These are phyloP conservation scores for Venturia carpophila DNA, from an alignment of 2,329 filamentous ascomycete species.

Conservation along the genomic window DNA sequence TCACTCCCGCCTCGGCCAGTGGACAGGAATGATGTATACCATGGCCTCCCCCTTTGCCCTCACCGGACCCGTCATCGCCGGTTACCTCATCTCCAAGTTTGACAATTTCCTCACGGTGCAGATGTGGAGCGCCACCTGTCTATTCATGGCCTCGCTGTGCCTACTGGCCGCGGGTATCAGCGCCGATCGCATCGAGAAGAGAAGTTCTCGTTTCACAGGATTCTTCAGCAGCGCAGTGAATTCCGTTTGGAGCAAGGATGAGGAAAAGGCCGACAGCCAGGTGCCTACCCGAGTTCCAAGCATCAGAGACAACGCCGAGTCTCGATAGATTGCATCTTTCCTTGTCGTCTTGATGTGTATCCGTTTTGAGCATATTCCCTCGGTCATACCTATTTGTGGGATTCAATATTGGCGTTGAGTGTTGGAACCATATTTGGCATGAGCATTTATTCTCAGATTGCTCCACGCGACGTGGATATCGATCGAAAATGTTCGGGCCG, in stretches of 20 bases:
- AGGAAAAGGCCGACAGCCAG: background rate
- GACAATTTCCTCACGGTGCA: constrained; percentile 40
- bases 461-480: no score
- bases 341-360: background rate
- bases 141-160: constrained; percentile 36
- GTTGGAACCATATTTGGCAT: background rate
- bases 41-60: constrained; percentile 39
- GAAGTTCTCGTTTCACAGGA: background rate
- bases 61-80: constrained; percentile 41
- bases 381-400: background rate
- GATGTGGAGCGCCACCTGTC: constrained; percentile 38
- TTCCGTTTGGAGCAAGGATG: background rate
- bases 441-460: background rate
- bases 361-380: background rate
- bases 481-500: no score
- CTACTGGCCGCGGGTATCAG: constrained; percentile 27
- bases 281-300: background rate
- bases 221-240: constrained; percentile 7
- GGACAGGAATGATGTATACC: constrained; percentile 48
- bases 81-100: constrained; percentile 37
- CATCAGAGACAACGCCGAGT: background rate
- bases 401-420: background rate
- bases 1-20: constrained; percentile 41
- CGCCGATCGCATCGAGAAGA: constrained; percentile 6
- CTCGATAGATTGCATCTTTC: background rate